Evolutionary conservation across 169 alveolate genomes (phyloP).

Genomic region (Pseudocohnilembus persalinus): DNA sequence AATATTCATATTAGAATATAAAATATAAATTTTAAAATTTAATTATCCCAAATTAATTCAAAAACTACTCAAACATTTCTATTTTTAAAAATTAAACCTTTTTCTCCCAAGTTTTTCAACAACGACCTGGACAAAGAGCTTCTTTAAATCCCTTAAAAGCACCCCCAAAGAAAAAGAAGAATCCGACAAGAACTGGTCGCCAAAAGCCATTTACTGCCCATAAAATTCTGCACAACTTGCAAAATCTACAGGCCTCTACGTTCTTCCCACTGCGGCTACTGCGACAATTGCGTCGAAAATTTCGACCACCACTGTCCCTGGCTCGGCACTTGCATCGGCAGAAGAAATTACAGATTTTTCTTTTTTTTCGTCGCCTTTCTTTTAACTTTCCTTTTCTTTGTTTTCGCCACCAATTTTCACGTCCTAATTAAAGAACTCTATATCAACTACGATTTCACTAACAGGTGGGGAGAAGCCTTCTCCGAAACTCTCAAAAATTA

Average conservation of each 20-base stretch:
- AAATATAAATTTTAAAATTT: too few relatives aligned
- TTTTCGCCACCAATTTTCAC: neutral
- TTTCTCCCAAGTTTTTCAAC: neutral
- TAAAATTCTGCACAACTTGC: slow-evolving; percentile 44
- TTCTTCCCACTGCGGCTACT: slow-evolving; percentile 88
- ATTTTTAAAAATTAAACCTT: too few relatives aligned
- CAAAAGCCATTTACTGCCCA: slow-evolving; percentile 3
- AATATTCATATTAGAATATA: too few relatives aligned
- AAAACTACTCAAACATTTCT: too few relatives aligned
- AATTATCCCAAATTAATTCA: too few relatives aligned
- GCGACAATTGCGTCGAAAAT: slow-evolving; percentile 89
- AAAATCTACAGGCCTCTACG: slow-evolving; percentile 84
- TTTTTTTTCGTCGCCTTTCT: slow-evolving; percentile 5
- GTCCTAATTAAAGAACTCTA: too few relatives aligned
- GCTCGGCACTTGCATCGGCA: slow-evolving; percentile 72
- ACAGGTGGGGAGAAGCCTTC: neutral
- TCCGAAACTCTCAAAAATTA: neutral
- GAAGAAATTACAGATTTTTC: slow-evolving; percentile 12
- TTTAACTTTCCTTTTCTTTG: neutral
- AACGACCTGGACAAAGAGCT: slow-evolving; percentile 20
- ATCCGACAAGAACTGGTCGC: neutral
- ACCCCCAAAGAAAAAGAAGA: slow-evolving; percentile 9
- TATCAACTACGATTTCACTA: neutral
- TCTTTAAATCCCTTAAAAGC: slow-evolving; percentile 23
- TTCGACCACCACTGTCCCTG: slow-evolving; percentile 94